Conservation (phyloP, 257 asterid species). For the Fraxinus quadrangulata region DNA sequence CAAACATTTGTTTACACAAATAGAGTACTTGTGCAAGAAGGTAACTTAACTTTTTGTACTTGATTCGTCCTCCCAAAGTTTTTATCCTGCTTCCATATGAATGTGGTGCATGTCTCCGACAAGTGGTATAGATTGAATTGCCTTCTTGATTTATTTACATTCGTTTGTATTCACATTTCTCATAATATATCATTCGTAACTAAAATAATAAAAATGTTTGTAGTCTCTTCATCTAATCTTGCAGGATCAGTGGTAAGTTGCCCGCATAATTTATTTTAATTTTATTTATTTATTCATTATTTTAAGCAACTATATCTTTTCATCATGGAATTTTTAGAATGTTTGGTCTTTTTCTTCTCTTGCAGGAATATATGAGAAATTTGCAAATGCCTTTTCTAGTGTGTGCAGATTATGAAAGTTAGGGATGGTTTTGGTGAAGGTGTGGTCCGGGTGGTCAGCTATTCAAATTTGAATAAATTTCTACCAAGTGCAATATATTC, state of each 20-base stretch:
- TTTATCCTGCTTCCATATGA: conserved; percentile 10
- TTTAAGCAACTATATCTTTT: neutral
- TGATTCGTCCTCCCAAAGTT: conserved; percentile 4
- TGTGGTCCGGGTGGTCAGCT: conserved; percentile 65
- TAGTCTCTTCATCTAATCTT: conserved; percentile 25
- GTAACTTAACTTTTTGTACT: conserved; percentile 38
- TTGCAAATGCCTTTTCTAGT: conserved; percentile 65
- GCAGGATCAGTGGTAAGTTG: conserved; percentile 37
- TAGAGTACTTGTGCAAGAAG: conserved; percentile 94
- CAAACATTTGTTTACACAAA: conserved; percentile 97
- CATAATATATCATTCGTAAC: neutral
- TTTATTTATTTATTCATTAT: neutral
- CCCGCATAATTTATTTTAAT: neutral
- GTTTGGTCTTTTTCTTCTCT: conserved; percentile 22
- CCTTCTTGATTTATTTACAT: neutral
- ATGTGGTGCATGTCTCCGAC: neutral
- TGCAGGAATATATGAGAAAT: conserved; percentile 80
- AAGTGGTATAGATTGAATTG: neutral
- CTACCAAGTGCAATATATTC: neutral
- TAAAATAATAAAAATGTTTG: neutral
- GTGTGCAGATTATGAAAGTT: conserved; percentile 80
- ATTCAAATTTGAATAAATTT: neutral
- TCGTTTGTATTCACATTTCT: neutral
- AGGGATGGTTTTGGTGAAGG: conserved; percentile 94
- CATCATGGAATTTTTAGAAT: neutral